These are phyloP conservation scores for Abelmoschus esculentus DNA, from an alignment of 345 rosid genomes.

Conservation along the genomic window DNA sequence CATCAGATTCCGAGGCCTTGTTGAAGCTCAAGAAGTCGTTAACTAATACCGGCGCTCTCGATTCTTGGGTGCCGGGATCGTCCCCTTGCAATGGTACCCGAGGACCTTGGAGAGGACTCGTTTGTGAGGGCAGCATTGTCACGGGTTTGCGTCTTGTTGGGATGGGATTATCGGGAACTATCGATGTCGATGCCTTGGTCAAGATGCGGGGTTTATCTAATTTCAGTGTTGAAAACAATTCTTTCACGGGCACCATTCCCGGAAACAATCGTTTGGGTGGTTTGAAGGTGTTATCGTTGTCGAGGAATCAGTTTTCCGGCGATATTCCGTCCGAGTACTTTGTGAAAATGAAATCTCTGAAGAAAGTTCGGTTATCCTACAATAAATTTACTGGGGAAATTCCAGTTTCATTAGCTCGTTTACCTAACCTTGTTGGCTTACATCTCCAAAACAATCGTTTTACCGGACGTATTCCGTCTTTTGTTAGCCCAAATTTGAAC, in stretches of 20 bases:
- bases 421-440: conserved; percentile 43
- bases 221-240: conserved; percentile 56
- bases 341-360: conserved; percentile 36
- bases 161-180: conserved; percentile 57
- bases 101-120: conserved; percentile 44
- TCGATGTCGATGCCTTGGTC: conserved; percentile 49
- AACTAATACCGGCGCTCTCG: conserved; percentile 32
- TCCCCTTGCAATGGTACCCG: conserved; percentile 36
- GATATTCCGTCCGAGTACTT: conserved; percentile 45
- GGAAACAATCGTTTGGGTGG: conserved; percentile 46
- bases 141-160: conserved; percentile 46
- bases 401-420: conserved; percentile 41
- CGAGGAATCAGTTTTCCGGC: conserved; percentile 61
- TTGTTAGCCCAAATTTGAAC: conserved; percentile 27
- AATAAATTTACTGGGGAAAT: conserved; percentile 56
- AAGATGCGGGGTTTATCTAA: conserved; percentile 35
- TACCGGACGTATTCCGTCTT: conserved; percentile 43
- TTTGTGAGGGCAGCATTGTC: conserved; percentile 41
- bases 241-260: conserved; percentile 54
- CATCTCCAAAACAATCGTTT: conserved; percentile 62
- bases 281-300: conserved; percentile 42
- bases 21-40: conserved; percentile 55
- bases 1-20: conserved; percentile 47
- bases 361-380: conserved; percentile 53
- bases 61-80: conserved; percentile 51